phyloP scores from a whole-genome alignment of 768 basidiomycete species.

The Hemileccinum impolitum region DNA sequence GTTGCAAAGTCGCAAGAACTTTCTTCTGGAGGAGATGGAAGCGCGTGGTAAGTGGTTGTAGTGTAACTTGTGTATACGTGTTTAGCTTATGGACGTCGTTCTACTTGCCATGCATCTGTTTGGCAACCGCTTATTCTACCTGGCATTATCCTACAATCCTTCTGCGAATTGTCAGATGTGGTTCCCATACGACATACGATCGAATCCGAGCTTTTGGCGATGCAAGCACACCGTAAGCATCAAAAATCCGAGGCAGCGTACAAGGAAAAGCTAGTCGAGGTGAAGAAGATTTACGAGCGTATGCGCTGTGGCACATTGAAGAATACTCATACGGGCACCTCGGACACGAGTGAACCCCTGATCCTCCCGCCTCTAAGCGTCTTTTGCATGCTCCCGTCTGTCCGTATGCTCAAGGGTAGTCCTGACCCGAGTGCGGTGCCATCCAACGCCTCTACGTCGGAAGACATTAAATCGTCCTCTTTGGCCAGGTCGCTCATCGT shows the following conservation, averaged over 20 bases:
- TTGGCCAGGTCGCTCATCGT: slow-evolving; percentile 38
- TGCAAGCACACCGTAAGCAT: slow-evolving; percentile 25
- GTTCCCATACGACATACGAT: slow-evolving; percentile 14
- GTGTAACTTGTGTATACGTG: not conserved
- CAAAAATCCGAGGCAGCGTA: slow-evolving; percentile 28
- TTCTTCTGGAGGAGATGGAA: slow-evolving; percentile 37
- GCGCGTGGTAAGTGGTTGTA: slow-evolving; percentile 32
- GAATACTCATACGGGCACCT: not conserved
- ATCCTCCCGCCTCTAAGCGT: slow-evolving; percentile 44
- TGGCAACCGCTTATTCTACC: too few relatives aligned
- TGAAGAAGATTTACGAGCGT: slow-evolving; percentile 44
- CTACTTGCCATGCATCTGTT: too few relatives aligned
- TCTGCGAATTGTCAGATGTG: slow-evolving; percentile 16
- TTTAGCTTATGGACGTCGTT: not conserved
- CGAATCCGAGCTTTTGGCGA: slow-evolving; percentile 28
- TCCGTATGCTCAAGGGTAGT: slow-evolving; percentile 33
- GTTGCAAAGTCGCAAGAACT: slow-evolving; percentile 37
- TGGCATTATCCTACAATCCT: too few relatives aligned
- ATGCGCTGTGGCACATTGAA: slow-evolving; percentile 35
- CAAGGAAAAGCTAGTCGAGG: slow-evolving; percentile 28
- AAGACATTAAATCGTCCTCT: slow-evolving; percentile 22
- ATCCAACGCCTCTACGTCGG: not conserved
- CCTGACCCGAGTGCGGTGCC: slow-evolving; percentile 13
- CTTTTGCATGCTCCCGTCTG: slow-evolving; percentile 49
- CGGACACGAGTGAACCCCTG: not conserved